Evolutionary conservation across 257 asterid genomes (phyloP).

Genomic region (Thymus mandschuricus): DNA sequence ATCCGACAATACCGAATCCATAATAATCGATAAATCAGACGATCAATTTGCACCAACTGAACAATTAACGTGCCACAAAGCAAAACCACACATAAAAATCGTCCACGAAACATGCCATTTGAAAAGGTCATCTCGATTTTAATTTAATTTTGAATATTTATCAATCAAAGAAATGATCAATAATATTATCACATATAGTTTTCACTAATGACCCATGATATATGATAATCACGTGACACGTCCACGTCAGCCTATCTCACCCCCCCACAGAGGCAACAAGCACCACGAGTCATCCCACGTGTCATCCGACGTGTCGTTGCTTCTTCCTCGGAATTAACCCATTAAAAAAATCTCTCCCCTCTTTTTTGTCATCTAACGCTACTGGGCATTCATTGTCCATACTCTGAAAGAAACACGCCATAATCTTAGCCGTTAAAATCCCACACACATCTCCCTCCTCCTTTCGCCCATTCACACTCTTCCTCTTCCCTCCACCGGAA

Average conservation of each 20-base stretch:
- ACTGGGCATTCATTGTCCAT: neutral
- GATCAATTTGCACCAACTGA: no score
- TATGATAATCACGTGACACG: slow-evolving; percentile 35
- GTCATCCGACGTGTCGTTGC: slow-evolving; percentile 38
- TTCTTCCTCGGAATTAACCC: slow-evolving; percentile 35
- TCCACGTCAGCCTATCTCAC: slow-evolving; percentile 18
- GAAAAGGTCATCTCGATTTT: no score
- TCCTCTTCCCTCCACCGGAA: slow-evolving; percentile 21
- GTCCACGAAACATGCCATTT: no score
- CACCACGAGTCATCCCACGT: slow-evolving; percentile 42
- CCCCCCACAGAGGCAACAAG: slow-evolving; percentile 8
- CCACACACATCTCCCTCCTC: slow-evolving; percentile 13
- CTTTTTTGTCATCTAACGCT: neutral
- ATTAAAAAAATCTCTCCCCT: neutral
- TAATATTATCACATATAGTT: no score
- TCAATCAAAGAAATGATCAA: no score
- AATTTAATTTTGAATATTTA: no score
- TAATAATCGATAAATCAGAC: no score
- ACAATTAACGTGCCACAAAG: no score
- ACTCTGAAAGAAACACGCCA: neutral
- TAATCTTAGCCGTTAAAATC: slow-evolving; percentile 47
- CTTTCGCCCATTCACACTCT: slow-evolving; percentile 1
- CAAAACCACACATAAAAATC: neutral
- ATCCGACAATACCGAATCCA: neutral
- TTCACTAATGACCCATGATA: neutral